Evolutionary conservation across 2,329 filamentous ascomycete genomes (phyloP).

Genomic region (Hymenoscyphus infarciens): DNA sequence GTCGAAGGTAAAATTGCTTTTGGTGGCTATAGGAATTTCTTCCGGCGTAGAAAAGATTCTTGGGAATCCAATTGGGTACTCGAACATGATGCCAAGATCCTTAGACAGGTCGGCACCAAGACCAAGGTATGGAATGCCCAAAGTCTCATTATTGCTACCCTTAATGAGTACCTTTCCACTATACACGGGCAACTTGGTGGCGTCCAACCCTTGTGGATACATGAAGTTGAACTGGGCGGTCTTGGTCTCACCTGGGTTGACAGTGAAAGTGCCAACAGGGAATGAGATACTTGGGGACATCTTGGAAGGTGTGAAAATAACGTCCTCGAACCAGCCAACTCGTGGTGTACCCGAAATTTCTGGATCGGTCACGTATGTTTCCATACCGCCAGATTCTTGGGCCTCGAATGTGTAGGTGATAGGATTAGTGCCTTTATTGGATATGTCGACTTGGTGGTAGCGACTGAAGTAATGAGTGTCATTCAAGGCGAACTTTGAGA

Average conservation of each 20-base stretch:
- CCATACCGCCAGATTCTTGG: slow-evolving; percentile 3
- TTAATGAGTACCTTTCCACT: slow-evolving; percentile 47
- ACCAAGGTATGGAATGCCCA: slow-evolving; percentile 6
- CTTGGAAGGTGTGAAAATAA: slow-evolving; percentile 3
- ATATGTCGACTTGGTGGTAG: slow-evolving; percentile 5
- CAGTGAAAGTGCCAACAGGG: slow-evolving; percentile 2
- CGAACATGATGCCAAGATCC: too few species aligned
- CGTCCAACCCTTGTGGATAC: slow-evolving; percentile 15
- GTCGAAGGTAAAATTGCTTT: too few species aligned
- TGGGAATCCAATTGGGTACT: too few species aligned
- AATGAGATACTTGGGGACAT: slow-evolving; percentile 4
- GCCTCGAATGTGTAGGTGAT: slow-evolving; percentile 6
- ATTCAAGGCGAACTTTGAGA: slow-evolving; percentile 4
- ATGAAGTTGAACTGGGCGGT: slow-evolving; percentile 10
- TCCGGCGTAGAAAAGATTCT: too few species aligned
- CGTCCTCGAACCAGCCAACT: slow-evolving; percentile 4
- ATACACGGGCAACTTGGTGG: slow-evolving; percentile 45
- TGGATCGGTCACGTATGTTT: slow-evolving; percentile 3
- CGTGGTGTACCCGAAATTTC: not conserved
- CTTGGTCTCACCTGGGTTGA: not conserved
- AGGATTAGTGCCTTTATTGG: not conserved
- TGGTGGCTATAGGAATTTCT: too few species aligned
- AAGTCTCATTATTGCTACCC: slow-evolving; percentile 35
- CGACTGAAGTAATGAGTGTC: slow-evolving; percentile 8
- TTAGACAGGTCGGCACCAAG: not conserved